phyloP scores from a whole-genome alignment of 2,329 filamentous ascomycete genomes.

The Xylariaceae sp. region DNA sequence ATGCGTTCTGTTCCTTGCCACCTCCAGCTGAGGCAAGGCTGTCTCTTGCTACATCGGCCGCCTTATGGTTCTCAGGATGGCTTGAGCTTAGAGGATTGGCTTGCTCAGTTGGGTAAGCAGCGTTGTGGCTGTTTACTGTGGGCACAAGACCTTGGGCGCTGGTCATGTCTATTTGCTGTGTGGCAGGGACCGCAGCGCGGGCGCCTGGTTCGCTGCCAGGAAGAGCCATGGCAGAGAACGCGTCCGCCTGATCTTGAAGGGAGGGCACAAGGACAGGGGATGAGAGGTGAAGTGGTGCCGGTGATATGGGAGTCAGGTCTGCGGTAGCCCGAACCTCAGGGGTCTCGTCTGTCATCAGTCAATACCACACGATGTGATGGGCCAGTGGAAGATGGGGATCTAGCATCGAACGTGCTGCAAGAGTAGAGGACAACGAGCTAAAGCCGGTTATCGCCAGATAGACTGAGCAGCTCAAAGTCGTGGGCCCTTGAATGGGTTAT shows the following conservation, averaged over 20 bases:
- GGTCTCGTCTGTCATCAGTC: conserved; percentile 40
- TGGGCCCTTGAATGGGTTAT: too few species aligned
- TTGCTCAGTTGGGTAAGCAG: neutral
- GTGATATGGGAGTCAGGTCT: conserved; percentile 45
- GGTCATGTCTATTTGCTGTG: neutral
- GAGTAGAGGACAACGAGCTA: too few species aligned
- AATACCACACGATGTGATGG: too few species aligned
- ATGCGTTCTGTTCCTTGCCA: too few species aligned
- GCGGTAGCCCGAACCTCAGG: conserved; percentile 45
- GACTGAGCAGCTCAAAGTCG: too few species aligned
- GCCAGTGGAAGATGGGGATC: neutral
- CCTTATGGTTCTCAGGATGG: too few species aligned
- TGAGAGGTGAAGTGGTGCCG: conserved; percentile 38
- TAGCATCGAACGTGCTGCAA: too few species aligned
- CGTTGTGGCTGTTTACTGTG: neutral
- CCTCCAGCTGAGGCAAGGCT: too few species aligned
- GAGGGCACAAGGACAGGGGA: conserved; percentile 40
- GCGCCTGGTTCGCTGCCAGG: conserved; percentile 5
- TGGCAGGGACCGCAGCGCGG: neutral
- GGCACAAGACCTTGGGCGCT: neutral
- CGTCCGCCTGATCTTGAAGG: conserved; percentile 46
- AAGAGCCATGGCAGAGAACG: conserved; percentile 36
- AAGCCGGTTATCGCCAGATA: too few species aligned
- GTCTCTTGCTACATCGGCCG: too few species aligned
- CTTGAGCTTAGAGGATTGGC: conserved; percentile 1